These are phyloP conservation scores for Grosmannia serpens DNA, from an alignment of 2,329 filamentous ascomycete species.

Conservation along the genomic window DNA sequence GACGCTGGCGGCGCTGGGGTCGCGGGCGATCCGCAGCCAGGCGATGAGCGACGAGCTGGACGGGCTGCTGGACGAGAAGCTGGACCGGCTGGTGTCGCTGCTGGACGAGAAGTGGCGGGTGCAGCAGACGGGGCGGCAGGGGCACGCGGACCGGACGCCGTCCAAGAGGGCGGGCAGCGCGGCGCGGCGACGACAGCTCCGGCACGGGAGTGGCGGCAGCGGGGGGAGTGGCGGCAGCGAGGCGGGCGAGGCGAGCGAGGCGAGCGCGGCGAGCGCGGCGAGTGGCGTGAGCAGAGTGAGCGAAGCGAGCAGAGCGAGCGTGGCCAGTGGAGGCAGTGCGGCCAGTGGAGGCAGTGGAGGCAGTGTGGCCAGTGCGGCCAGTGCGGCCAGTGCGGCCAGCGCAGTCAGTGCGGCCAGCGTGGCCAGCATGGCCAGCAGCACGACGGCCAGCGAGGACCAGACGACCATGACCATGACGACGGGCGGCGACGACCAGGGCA, in stretches of 20 bases:
- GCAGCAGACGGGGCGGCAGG: constrained; percentile 49
- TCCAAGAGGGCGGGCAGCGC: no score
- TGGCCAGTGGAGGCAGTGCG: background rate
- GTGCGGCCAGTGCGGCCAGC: background rate
- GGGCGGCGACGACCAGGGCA: constrained; percentile 5
- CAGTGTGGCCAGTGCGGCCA: background rate
- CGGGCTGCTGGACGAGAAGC: constrained; percentile 36
- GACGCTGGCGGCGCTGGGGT: constrained; percentile 46
- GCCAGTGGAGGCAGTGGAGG: background rate
- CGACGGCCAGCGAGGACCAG: background rate
- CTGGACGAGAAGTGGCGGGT: constrained; percentile 62
- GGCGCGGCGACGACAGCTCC: no score
- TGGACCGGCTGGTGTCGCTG: constrained; percentile 54
- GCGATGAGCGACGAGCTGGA: constrained; percentile 10
- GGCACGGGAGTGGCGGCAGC: no score
- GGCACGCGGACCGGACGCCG: no score
- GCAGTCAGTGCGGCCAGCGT: background rate
- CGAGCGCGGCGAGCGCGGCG: background rate
- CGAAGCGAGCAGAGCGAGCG: no score
- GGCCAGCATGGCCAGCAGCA: background rate
- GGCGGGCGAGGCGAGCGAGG: background rate
- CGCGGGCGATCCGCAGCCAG: constrained; percentile 39
- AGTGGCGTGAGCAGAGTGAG: background rate
- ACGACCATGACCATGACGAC: background rate
- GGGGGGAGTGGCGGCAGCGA: background rate